Percentiles rank a stretch among this genome's conserved stretches.
phyloP scores from a whole-genome alignment of 1,284 basidiomycete species.

The Ustilago nuda region DNA sequence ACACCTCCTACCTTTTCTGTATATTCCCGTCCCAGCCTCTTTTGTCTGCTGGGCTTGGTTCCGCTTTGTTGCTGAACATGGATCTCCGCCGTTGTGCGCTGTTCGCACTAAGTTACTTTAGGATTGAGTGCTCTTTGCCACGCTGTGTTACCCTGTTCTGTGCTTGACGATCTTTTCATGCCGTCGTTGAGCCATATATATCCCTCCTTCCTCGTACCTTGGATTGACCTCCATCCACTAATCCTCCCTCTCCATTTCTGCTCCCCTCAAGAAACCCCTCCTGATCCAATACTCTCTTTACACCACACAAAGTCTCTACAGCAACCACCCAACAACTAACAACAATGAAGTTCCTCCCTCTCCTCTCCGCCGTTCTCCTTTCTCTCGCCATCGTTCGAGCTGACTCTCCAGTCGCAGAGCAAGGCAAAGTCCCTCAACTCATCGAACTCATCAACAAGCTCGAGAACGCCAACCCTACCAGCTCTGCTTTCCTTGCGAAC shows the following conservation, averaged over 20 bases:
- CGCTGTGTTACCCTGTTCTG: background rate
- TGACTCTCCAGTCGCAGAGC: conserved; percentile 20
- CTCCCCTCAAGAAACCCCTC: conserved; percentile 12
- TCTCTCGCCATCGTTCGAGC: conserved; percentile 23
- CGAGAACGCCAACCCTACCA: conserved; percentile 27
- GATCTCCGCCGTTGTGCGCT: background rate
- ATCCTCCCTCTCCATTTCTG: conserved; percentile 1
- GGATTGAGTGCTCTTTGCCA: background rate
- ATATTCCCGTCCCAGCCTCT: no score
- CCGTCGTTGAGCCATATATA: conserved; percentile 9
- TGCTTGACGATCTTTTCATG: background rate
- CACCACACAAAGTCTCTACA: conserved; percentile 21
- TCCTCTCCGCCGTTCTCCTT: conserved; percentile 26
- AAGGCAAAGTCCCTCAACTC: conserved; percentile 32
- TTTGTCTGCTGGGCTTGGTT: background rate
- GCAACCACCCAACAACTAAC: background rate
- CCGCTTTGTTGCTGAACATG: background rate
- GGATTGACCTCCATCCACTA: background rate
- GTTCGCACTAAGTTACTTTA: background rate
- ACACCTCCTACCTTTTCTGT: background rate
- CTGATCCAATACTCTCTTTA: background rate
- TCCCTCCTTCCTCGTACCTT: background rate
- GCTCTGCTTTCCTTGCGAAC: conserved; percentile 10
- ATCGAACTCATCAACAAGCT: conserved; percentile 35
- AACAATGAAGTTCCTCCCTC: conserved; percentile 36